A percentile compares a stretch with the other conserved stretches of the same genome.
Conservation (phyloP, 257 asterid species). For the Anisodus tanguticus region DNA sequence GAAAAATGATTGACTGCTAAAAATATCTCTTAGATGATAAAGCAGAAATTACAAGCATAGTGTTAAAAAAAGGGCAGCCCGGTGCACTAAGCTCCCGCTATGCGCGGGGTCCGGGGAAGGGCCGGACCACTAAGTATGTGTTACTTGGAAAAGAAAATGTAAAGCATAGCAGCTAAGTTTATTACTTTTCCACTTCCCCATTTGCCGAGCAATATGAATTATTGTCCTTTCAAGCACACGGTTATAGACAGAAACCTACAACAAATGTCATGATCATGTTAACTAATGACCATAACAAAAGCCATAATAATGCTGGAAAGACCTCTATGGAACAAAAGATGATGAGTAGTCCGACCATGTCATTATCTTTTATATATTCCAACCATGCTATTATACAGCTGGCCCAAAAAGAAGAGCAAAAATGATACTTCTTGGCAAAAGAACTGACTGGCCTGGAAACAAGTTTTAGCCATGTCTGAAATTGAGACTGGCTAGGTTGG, state of each 20-base stretch:
- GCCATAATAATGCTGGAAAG: background rate
- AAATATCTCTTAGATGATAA: background rate
- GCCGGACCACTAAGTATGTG: background rate
- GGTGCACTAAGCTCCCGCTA: too few species aligned
- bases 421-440: background rate
- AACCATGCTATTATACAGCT: background rate
- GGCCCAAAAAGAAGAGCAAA: constrained; percentile 3
- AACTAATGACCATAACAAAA: background rate
- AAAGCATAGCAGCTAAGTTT: background rate
- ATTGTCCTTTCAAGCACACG: constrained; percentile 2
- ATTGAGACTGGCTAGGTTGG: constrained; percentile 4
- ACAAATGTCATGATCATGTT: constrained; percentile 17
- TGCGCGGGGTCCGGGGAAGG: too few species aligned
- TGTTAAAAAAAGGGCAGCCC: too few species aligned
- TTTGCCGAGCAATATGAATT: background rate
- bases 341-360: background rate
- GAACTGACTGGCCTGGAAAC: background rate
- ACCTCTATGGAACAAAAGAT: background rate
- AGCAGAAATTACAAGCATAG: constrained; percentile 2
- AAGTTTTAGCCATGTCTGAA: constrained; percentile 24
- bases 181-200: background rate
- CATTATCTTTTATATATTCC: constrained; percentile 13
- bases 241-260: constrained; percentile 5
- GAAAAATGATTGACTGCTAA: constrained; percentile 20
- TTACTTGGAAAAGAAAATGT: background rate